These are phyloP conservation scores for Hemerocallis citrina DNA, from an alignment of 106 monocot species.

Conservation along the genomic window DNA sequence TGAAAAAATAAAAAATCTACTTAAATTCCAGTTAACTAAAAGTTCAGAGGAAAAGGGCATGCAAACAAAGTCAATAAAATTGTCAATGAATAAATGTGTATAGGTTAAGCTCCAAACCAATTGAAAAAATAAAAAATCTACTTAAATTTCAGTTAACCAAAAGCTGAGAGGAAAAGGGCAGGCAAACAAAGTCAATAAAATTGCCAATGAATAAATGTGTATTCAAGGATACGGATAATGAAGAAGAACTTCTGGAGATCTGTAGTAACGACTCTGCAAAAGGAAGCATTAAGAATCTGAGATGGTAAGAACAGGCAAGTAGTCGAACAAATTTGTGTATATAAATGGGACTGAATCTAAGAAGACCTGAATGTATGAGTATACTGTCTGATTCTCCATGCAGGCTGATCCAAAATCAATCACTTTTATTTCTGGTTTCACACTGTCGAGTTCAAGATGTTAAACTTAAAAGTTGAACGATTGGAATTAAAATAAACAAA, in stretches of 20 bases:
- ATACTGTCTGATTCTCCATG: slow-evolving; percentile 72
- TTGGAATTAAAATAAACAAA: slow-evolving; percentile 3
- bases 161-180: no score
- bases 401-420: slow-evolving; percentile 99
- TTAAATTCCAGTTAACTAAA: no score
- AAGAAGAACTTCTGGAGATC: slow-evolving; percentile 95
- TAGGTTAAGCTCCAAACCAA: no score
- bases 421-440: slow-evolving; percentile 78
- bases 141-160: no score
- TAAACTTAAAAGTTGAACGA: slow-evolving; percentile 5
- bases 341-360: not conserved
- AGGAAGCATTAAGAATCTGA: not conserved
- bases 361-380: slow-evolving; percentile 95
- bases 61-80: no score
- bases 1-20: no score
- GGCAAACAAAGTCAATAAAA: no score
- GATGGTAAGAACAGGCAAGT: slow-evolving; percentile 1
- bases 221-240: slow-evolving; percentile 90
- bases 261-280: slow-evolving; percentile 94
- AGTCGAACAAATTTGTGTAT: not conserved
- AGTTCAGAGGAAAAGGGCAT: no score
- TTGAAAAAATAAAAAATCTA: no score
- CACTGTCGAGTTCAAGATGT: slow-evolving; percentile 25
- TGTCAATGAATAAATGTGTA: no score
- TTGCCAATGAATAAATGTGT: no score